These are phyloP conservation scores for Pichia sp. DNA, from an alignment of 1,139 yeast genomes.

Conservation along the genomic window DNA sequence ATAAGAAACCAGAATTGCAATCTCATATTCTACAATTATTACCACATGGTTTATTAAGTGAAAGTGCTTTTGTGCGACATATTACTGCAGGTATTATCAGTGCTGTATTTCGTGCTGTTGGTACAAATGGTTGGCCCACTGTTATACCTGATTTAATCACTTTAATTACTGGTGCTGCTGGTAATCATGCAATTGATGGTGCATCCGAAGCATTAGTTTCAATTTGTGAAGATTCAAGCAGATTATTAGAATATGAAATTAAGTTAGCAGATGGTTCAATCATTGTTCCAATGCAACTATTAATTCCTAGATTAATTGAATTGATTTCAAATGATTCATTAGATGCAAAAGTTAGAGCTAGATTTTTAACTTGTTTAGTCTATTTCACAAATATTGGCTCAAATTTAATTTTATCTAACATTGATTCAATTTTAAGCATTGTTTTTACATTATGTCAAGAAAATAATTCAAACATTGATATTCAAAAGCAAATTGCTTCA, in stretches of 20 bases:
- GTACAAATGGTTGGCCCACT: conserved; percentile 69
- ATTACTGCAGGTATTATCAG: conserved; percentile 90
- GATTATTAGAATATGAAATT: conserved; percentile 51
- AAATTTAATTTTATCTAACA: conserved; percentile 54
- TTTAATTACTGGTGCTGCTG: conserved; percentile 41
- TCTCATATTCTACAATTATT: conserved; percentile 57
- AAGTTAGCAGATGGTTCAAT: conserved; percentile 45
- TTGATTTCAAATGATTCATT: conserved; percentile 35
- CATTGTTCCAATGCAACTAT: conserved; percentile 48
- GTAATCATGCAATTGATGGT: conserved; percentile 49
- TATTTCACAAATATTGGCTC: conserved; percentile 67
- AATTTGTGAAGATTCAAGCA: conserved; percentile 78
- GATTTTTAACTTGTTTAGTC: conserved; percentile 66
- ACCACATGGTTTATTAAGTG: conserved; percentile 59
- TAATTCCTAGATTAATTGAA: conserved; percentile 59
- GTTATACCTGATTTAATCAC: conserved; percentile 61
- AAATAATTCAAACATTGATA: conserved; percentile 48
- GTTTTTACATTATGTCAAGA: conserved; percentile 54
- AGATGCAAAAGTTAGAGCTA: conserved; percentile 50
- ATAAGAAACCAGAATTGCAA: conserved; percentile 33
- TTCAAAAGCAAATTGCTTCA: conserved; percentile 70
- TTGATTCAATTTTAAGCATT: conserved; percentile 59
- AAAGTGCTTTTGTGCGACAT: conserved; percentile 61
- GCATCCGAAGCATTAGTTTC: conserved; percentile 79
- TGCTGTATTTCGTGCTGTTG: conserved; percentile 66